Base-by-base conservation (phyloP, 2,329 filamentous ascomycete species). In the Fusarium succisae region DNA sequence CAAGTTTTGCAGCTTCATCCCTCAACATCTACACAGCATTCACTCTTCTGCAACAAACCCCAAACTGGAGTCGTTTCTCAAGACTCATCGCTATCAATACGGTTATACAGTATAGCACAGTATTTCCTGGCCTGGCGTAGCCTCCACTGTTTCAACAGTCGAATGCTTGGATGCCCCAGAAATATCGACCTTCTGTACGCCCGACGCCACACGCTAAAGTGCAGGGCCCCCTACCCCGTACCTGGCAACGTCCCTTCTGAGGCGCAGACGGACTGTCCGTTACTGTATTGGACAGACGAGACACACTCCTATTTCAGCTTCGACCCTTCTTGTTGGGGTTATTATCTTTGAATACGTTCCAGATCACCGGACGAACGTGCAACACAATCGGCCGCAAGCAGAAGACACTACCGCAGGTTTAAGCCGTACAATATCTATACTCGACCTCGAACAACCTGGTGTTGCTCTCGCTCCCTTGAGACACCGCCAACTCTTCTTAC, bases 251-350 rank as follows among this genome's bases (percentile, higher is more conserved):
- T 70, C 70, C 63, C 66, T 72, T 73, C 35, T 70, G 73, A 74
- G 75, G 75, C 75, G 73, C 75, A 76, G 72, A 64, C 67, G n/a
- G 62, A 56, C 73, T 48, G 63, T 67, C 57, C 45, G 43, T 50
- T 68, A 67, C 63, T 58, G 56, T 54, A 60, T 61, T 61, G 59
- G 57, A 54, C 54, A 50, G 32, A 37, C 56, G 51, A 51, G 50
- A 56, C 74, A 75, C 74, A 75, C 74, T 76, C 74, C 74, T 76
- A 77, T 77, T 77, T 73, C 74, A 69, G 59, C 48, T 65, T 54
- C 67, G 66, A 70, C 58, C 63, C 63, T 55, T 76, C 65, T 67
- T 64, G 70, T 70, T 75, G 73, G 64, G 72, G 55, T 65, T 57
- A 70, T 54, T 69, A 70, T 74, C 75, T 69, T 73, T 59, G 43